Base-by-base conservation (phyloP, 805 yeast species). In the Maudiozyma serrabonitensis region DNA sequence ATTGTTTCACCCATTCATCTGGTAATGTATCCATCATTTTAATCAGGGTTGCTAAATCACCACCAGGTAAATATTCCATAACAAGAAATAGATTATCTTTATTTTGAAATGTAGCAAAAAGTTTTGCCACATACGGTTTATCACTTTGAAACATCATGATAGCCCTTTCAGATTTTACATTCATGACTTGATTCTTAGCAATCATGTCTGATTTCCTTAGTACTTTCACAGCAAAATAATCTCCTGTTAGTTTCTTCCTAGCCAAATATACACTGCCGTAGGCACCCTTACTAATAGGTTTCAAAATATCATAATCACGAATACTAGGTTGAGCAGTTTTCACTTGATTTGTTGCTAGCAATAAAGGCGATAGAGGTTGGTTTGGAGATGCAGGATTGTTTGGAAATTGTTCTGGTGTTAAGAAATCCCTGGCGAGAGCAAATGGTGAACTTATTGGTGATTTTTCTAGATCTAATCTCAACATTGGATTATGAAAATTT, bases 121-220 rank as follows among this genome's bases (percentile, higher is more conserved):
- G 71, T 60, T 84, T 89, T 1, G 96, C 98, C 52, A 93, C 97
- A 62, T 84, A 88, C 0, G 96, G 95, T 38, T 91, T 84, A 54
- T 89, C 91, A 2, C 95, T 79, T 62, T 93, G 98, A 2, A 95
- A 82, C 95, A 93, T 93, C 89, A 93, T 83, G n/a, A 91, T 91
- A 0, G 97, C 96, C 43, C 99, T 72, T 64, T 95, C 99, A 1
- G 96, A 86, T 59, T 85, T 86, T 32, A 95, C 96, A 63, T 93
- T 93, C 19, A 90, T 81, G 5, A 91, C 91, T 70, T 93, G 99
- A 72, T 95, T 95, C 69, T 91, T 93, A 1, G 96, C 91, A 52
- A 93, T 82, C 98, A 93, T 93, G 66, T 93, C 98, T 3, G 95
- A 78, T 66, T 93, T 93, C 58, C 82, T 87, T 53, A 93, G 70